These are phyloP conservation scores for Citrus reticulata DNA, from an alignment of 345 rosid genomes.

Conservation along the genomic window DNA sequence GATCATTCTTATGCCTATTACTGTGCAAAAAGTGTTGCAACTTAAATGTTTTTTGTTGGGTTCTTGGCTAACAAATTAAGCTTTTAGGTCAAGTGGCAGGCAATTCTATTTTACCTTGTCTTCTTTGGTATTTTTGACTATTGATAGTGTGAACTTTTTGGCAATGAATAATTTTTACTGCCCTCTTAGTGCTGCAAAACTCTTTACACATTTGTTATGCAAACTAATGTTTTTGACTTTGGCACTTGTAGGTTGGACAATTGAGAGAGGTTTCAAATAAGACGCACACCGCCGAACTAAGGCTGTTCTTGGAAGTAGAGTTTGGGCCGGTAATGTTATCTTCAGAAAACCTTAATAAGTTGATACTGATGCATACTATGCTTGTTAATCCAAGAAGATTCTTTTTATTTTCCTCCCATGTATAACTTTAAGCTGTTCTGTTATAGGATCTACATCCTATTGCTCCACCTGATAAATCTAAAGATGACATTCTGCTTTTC, in stretches of 20 bases:
- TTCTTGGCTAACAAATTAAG: background rate
- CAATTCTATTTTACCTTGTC: background rate
- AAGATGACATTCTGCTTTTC: constrained; percentile 82
- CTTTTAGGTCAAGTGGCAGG: background rate
- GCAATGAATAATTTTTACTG: background rate
- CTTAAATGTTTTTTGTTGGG: background rate
- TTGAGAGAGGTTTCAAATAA: constrained; percentile 82
- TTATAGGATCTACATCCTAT: constrained; percentile 70
- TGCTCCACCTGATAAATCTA: constrained; percentile 59
- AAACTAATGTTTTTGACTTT: constrained; percentile 5
- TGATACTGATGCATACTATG: background rate
- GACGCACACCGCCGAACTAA: constrained; percentile 72
- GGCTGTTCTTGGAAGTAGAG: constrained; percentile 87
- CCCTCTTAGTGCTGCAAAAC: background rate
- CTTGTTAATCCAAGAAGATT: background rate
- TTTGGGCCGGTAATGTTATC: constrained; percentile 56
- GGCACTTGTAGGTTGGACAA: constrained; percentile 73
- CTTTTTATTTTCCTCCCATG: background rate
- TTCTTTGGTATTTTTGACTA: background rate
- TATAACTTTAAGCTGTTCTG: background rate
- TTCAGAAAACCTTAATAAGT: constrained; percentile 6
- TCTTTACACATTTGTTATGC: background rate
- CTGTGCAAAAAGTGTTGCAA: background rate
- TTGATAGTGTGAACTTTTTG: background rate
- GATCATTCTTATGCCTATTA: background rate